These are phyloP conservation scores for Rhizophora apiculata DNA, from an alignment of 345 rosid genomes.

Conservation along the genomic window DNA sequence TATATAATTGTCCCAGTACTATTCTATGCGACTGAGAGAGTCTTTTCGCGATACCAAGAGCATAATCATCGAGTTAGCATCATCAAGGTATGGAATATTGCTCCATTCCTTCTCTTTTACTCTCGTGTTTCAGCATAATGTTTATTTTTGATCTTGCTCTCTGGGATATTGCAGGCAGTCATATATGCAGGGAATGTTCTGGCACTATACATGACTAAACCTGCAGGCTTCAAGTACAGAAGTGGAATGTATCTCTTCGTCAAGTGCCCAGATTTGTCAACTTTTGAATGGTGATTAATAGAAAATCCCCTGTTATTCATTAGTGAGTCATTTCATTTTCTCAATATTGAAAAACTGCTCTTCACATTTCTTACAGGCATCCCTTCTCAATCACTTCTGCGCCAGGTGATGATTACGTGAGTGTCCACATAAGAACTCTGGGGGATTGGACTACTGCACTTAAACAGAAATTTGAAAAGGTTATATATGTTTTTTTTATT, in stretches of 20 bases:
- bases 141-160: neutral
- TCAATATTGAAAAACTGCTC: neutral
- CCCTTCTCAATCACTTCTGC: slow-evolving; percentile 98
- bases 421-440: slow-evolving; percentile 82
- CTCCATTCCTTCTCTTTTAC: neutral
- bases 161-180: slow-evolving; percentile 55
- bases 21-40: slow-evolving; percentile 59
- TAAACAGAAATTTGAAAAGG: slow-evolving; percentile 64
- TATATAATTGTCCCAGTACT: slow-evolving; percentile 55
- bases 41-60: slow-evolving; percentile 48
- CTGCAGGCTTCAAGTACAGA: slow-evolving; percentile 70
- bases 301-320: neutral
- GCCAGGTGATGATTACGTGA: slow-evolving; percentile 77
- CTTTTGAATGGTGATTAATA: slow-evolving; percentile 67
- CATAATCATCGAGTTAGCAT: slow-evolving; percentile 58
- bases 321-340: neutral
- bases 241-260: slow-evolving; percentile 97
- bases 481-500: neutral
- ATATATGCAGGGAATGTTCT: slow-evolving; percentile 89
- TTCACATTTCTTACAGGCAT: slow-evolving; percentile 50
- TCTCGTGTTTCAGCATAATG: neutral
- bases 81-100: slow-evolving; percentile 53
- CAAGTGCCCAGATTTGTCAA: slow-evolving; percentile 78
- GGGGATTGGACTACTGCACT: slow-evolving; percentile 96
- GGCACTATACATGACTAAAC: slow-evolving; percentile 81